phyloP scores from a whole-genome alignment of 768 basidiomycete species.

The Hypholoma fasciculare region DNA sequence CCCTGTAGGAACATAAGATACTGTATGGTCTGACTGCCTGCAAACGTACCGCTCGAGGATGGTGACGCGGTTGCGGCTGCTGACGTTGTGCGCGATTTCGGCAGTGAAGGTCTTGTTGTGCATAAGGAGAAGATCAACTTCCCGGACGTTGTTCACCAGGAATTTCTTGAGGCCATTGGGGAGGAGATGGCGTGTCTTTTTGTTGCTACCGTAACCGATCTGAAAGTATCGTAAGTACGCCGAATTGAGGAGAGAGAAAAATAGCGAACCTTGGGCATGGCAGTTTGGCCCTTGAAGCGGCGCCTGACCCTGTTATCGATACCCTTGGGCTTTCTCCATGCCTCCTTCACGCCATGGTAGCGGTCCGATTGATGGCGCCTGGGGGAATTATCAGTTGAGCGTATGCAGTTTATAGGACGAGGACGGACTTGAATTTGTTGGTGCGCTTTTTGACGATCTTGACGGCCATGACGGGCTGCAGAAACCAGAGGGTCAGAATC shows the following conservation, averaged over 20 bases:
- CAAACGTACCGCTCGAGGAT: conserved; percentile 80
- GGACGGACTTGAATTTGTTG: conserved; percentile 88
- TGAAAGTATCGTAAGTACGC: conserved; percentile 23
- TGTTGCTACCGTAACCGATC: conserved; percentile 92
- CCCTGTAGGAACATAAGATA: conserved; percentile 41
- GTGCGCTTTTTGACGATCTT: conserved; percentile 96
- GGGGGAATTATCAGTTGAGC: conserved; percentile 9
- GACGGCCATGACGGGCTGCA: conserved; percentile 49
- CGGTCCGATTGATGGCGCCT: conserved; percentile 99
- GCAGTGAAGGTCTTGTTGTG: conserved; percentile 97
- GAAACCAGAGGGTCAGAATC: conserved; percentile 11
- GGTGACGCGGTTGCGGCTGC: conserved; percentile 89
- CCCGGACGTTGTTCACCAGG: conserved; percentile 90
- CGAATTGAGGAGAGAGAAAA: neutral
- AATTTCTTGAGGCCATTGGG: conserved; percentile 97
- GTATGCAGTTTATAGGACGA: neutral
- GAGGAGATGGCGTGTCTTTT: conserved; percentile 93
- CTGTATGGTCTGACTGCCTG: neutral
- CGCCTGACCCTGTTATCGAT: conserved; percentile 98
- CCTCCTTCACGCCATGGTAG: conserved; percentile 95
- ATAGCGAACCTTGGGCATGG: conserved; percentile 89
- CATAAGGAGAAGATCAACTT: conserved; percentile 95
- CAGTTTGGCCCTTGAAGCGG: conserved; percentile 91
- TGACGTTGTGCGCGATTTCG: conserved; percentile 95
- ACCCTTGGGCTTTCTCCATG: conserved; percentile 99